Conservation (phyloP, 345 rosid genomes). For the Garcia nutans region DNA sequence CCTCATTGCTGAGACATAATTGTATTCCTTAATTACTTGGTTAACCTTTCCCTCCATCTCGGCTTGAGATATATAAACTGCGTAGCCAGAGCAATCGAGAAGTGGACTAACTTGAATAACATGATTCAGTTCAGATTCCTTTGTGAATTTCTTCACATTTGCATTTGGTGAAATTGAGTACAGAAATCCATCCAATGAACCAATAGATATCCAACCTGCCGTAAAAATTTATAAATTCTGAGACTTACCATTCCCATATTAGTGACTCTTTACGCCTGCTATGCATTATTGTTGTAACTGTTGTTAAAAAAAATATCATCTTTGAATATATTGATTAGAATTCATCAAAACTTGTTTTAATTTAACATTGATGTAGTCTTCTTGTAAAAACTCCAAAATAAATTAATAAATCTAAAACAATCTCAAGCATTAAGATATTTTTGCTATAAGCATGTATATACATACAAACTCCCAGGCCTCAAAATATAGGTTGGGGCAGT, state of each 20-base stretch:
- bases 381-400: too few relatives aligned
- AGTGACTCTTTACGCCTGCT: too few relatives aligned
- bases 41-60: slow-evolving; percentile 53
- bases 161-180: slow-evolving; percentile 82
- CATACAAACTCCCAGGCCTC: too few relatives aligned
- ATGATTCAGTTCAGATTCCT: slow-evolving; percentile 35
- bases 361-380: too few relatives aligned
- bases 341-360: too few relatives aligned
- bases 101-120: slow-evolving; percentile 59
- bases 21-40: slow-evolving; percentile 35
- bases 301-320: too few relatives aligned
- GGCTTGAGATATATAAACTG: slow-evolving; percentile 64
- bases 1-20: slow-evolving; percentile 56
- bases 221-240: background rate
- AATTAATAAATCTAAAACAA: too few relatives aligned
- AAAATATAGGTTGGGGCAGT: too few relatives aligned
- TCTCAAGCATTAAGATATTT: too few relatives aligned
- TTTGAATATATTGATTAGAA: too few relatives aligned
- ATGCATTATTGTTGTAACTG: too few relatives aligned
- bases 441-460: too few relatives aligned
- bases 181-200: slow-evolving; percentile 77
- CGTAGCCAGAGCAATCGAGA: slow-evolving; percentile 75
- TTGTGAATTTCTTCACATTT: slow-evolving; percentile 46
- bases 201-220: slow-evolving; percentile 76
- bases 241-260: background rate